Base-by-base conservation (phyloP, 306 rosid species). In the Astragalus membranaceus region DNA sequence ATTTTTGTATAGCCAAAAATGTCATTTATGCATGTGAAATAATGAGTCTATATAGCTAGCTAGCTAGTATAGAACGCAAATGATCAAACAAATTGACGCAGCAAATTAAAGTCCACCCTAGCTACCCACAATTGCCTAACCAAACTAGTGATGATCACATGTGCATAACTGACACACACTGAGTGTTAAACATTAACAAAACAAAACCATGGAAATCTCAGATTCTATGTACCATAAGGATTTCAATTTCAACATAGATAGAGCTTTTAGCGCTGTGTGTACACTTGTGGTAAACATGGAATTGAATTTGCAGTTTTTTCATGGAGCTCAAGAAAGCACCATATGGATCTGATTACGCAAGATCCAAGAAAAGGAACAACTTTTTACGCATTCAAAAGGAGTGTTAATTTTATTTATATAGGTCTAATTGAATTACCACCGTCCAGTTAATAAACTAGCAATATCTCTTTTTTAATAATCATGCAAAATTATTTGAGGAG, bases 401-500 rank as follows among this genome's bases (percentile, higher is more conserved):
- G 17, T 26, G 17, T 66, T 75, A 55, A 23, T 54, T 42, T 4
- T 57, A 62, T 63, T 20, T 20, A 20, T 26, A 26, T 26, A 3
- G 30, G 30, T 26, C 3, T 26, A 26, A 26, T 58, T 70, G 69
- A 75, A 5, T 36, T 7, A 73, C 79, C 79, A 69, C 86, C 77
- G 86, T 30, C 80, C 68, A 9, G 67, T 69, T 52, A 64, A 72
- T 67, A 79, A 56, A 69, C 72, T 58, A 61, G 10, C 29, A 39
- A 26, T 44, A 72, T 73, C 56, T 63, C 55, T 41, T 44, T 20
- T 13, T 62, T 41, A 15, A 71, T 35, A 70, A 85, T 79, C 81
- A 82, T 70, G 83, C 64, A 65, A 67, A 79, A 66, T 79, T 75
- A 85, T 85, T 82, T 59, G 54, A 37, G 14, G 53, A 68, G 64